Evolutionary conservation across 352 stramenopile genomes (phyloP), one percentile per base, ranked within the genome.

Genomic region (Blastocystis sp.): DNA sequence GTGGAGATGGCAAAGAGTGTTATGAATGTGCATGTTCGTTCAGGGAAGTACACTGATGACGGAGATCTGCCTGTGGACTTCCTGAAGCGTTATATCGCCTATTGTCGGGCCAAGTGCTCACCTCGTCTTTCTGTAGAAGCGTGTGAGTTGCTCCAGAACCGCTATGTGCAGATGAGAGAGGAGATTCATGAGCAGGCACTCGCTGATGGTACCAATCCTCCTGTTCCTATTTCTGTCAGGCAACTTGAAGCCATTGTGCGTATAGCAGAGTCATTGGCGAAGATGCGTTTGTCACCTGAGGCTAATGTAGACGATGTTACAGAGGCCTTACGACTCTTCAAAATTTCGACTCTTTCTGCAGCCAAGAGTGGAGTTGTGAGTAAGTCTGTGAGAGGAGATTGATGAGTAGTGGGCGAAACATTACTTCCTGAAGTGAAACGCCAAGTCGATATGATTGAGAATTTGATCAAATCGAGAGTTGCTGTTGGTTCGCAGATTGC

Each of bases 41-140:
- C 66, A 7, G 66, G 66, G 6, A 96, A 98, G 42, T 90, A 91
- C 87, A 89, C 77, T 0, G 89, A 92, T 24, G 82, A 91, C 35
- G 90, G 92, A 68, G 92, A 92, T 48, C 77, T 92, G 22, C 92
- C 94, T 89, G 90, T 96, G 40, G 81, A 94, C 78, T 97, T 93
- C 44, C 95, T 99, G 89, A 99, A 99, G 90, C 95, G 96, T 91
- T 99, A 98, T 90, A 96, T 99, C 90, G 96, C 97, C 69, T 99
- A 99, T 91, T 98, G 95, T 91, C 95, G 97, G 51, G 93, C 94
- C 3, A 96, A 95, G 53, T 98, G 95, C 69, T 93, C 94, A 15
- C 93, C 94, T 35, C 42, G 73, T 22, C 92, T 99, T n/a, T 97
- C 94, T 1, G 92, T 96, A 64, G 92, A 94, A 57, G 95, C 96